These are phyloP conservation scores for Psidium friedrichsthalianum DNA, from an alignment of 345 rosid genomes.

Conservation along the genomic window DNA sequence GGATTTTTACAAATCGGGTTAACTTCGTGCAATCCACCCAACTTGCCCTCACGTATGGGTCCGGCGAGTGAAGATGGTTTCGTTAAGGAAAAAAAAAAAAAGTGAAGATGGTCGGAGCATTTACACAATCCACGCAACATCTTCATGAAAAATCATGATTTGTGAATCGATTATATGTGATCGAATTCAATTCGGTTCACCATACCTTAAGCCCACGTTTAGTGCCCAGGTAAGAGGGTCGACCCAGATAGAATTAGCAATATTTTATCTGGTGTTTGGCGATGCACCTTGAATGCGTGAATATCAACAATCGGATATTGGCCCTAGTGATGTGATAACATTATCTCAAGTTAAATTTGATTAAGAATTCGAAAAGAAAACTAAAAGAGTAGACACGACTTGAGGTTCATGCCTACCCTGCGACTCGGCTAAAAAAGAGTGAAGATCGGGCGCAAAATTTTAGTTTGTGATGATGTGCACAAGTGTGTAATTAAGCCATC, in stretches of 20 bases:
- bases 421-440: not conserved
- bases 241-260: not conserved
- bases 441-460: not conserved
- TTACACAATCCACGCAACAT: not conserved
- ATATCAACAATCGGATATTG: not conserved
- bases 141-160: not conserved
- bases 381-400: not conserved
- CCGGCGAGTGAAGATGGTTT: not conserved
- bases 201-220: too few species aligned
- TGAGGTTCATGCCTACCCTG: not conserved
- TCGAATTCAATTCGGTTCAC: not conserved
- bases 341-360: not conserved
- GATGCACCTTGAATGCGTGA: not conserved
- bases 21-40: not conserved
- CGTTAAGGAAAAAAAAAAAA: too few species aligned
- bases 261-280: not conserved
- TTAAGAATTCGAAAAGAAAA: not conserved
- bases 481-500: not conserved
- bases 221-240: not conserved
- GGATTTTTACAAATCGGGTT: not conserved
- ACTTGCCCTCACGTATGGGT: not conserved
- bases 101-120: not conserved
- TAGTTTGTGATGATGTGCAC: not conserved
- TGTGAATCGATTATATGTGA: not conserved
- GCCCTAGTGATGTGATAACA: not conserved